Evolutionary conservation across 495 filamentous ascomycete genomes (phyloP).

Genomic region (Xanthoparmelia taractica): DNA sequence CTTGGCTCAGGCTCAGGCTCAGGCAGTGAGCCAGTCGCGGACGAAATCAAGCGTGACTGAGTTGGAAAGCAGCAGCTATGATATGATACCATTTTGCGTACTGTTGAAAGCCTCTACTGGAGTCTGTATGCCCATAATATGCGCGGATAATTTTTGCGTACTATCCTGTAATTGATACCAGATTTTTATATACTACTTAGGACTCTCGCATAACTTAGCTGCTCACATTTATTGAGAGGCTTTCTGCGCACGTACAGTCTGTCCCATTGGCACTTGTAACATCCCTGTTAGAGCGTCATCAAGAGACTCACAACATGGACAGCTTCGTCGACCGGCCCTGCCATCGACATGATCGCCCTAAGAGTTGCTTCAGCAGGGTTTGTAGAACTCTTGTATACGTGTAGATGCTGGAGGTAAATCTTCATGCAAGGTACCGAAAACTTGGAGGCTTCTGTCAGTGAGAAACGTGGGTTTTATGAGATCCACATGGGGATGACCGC

Average conservation of each 20-base stretch:
- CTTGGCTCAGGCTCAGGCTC: constrained; percentile 5
- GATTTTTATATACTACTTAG: not conserved
- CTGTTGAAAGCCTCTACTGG: not conserved
- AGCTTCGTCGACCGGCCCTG: not conserved
- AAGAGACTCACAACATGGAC: no score
- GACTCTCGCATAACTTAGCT: not conserved
- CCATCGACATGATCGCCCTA: not conserved
- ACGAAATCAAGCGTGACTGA: constrained; percentile 13
- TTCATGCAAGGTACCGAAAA: not conserved
- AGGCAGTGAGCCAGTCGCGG: not conserved
- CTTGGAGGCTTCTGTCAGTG: not conserved
- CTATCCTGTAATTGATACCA: not conserved
- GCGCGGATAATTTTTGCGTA: not conserved
- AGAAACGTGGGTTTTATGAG: not conserved
- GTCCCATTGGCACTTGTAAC: not conserved
- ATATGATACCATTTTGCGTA: not conserved
- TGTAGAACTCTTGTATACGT: not conserved
- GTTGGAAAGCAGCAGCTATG: not conserved
- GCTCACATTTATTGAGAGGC: not conserved
- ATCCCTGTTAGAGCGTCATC: no score
- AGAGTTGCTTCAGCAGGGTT: not conserved
- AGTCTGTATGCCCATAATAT: not conserved
- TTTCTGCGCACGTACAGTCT: not conserved
- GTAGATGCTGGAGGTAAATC: not conserved
- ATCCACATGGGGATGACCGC: not conserved